phyloP scores from a whole-genome alignment of 768 basidiomycete genomes.

The Podaxis sp. region DNA sequence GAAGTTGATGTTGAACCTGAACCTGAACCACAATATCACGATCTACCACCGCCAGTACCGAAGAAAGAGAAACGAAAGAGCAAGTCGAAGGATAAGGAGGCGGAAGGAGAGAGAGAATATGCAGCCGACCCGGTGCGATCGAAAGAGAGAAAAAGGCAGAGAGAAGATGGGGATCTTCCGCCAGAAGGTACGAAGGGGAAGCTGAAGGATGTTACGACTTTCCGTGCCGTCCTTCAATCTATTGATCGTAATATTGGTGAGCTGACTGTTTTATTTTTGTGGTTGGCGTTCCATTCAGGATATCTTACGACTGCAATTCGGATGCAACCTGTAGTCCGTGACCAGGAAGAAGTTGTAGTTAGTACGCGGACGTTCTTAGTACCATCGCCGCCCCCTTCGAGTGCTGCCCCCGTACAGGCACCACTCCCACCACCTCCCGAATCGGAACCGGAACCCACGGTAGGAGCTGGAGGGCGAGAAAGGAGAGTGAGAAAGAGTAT shows the following conservation, averaged over 20 bases:
- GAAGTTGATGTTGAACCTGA: slow-evolving; percentile 35
- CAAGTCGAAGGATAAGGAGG: slow-evolving; percentile 37
- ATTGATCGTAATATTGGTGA: slow-evolving; percentile 41
- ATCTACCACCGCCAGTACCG: slow-evolving; percentile 6
- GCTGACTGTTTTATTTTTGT: slow-evolving; percentile 14
- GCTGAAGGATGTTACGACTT: slow-evolving; percentile 67
- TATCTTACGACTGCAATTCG: slow-evolving; percentile 20
- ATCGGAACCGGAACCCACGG: slow-evolving; percentile 22
- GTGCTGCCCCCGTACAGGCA: slow-evolving; percentile 35
- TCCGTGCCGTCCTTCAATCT: slow-evolving; percentile 41
- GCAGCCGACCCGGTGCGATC: slow-evolving; percentile 16
- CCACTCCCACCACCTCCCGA: slow-evolving; percentile 35
- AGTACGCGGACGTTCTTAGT: slow-evolving; percentile 14
- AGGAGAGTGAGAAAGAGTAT: slow-evolving; percentile 70
- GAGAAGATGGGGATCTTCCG: slow-evolving; percentile 29
- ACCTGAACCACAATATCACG: slow-evolving; percentile 19
- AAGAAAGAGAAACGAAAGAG: slow-evolving; percentile 51
- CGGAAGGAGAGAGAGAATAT: slow-evolving; percentile 27
- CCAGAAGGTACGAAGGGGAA: slow-evolving; percentile 42
- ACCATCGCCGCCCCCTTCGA: slow-evolving; percentile 11
- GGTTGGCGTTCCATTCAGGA: slow-evolving; percentile 15
- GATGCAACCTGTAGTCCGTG: slow-evolving; percentile 13
- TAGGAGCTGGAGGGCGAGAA: slow-evolving; percentile 43
- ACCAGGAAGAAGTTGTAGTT: slow-evolving; percentile 13
- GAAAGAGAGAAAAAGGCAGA: slow-evolving; percentile 23